Evolutionary conservation across 371 early-diverging fungal species (phyloP).

Genomic region (Catenaria anguillulae): DNA sequence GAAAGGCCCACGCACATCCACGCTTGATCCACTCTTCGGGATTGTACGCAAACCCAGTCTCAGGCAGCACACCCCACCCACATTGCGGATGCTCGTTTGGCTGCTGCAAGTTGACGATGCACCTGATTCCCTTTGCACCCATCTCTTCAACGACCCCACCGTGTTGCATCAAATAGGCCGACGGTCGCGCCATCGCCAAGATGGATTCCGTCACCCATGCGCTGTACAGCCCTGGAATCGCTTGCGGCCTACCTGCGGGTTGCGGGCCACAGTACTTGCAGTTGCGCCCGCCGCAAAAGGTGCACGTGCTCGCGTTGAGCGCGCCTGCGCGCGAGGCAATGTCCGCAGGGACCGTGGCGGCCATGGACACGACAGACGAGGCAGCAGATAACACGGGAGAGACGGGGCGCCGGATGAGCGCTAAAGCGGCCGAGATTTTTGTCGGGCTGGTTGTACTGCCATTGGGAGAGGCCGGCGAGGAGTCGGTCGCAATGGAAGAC

Average conservation of each 20-base stretch:
- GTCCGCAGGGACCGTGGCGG: neutral
- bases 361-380: neutral
- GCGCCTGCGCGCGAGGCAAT: neutral
- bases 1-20: constrained; percentile 13
- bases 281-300: constrained; percentile 25
- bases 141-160: constrained; percentile 16
- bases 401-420: neutral
- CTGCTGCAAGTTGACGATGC: constrained; percentile 27
- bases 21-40: constrained; percentile 25
- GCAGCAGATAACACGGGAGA: neutral
- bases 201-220: constrained; percentile 24
- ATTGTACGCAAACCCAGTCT: constrained; percentile 21
- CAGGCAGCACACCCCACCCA: constrained; percentile 20
- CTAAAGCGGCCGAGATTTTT: no score
- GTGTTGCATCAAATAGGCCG: constrained; percentile 19
- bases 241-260: neutral
- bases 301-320: constrained; percentile 14
- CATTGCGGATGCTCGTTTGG: constrained; percentile 26
- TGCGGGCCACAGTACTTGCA: constrained; percentile 25
- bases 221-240: constrained; percentile 23
- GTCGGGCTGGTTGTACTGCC: no score
- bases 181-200: constrained; percentile 28
- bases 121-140: constrained; percentile 11
- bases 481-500: no score
- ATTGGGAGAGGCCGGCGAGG: no score